Evolutionary conservation across 805 yeast genomes (phyloP).

Genomic region (Starmerella bacillaris): DNA sequence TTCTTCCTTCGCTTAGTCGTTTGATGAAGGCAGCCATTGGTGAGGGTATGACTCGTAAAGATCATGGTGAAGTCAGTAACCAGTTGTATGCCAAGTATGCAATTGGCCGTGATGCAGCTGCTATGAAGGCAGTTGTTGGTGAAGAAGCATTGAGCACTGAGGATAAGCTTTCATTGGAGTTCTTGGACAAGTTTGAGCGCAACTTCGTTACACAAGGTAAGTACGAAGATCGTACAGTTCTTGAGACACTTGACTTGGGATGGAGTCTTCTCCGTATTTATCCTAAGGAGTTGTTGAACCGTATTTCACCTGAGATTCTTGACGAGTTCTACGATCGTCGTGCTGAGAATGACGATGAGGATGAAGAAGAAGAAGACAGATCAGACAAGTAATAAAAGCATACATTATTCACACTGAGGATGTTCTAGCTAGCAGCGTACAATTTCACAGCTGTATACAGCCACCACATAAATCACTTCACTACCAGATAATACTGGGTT

Average conservation of each 20-base stretch:
- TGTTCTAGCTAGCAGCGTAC: neutral
- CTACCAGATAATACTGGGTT: neutral
- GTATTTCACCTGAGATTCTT: conserved; percentile 93
- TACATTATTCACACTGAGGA: neutral
- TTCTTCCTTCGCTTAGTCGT: conserved; percentile 90
- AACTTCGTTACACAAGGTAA: conserved; percentile 92
- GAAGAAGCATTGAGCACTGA: conserved; percentile 97
- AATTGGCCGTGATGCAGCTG: conserved; percentile 99
- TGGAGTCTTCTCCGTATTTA: conserved; percentile 96
- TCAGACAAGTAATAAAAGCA: conserved; percentile 10
- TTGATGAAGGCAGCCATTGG: conserved; percentile 99
- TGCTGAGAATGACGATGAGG: conserved; percentile 29
- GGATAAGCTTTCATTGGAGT: conserved; percentile 92
- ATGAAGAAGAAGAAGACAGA: conserved; percentile 25
- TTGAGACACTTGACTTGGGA: conserved; percentile 92
- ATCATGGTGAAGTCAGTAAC: conserved; percentile 98
- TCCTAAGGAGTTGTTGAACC: conserved; percentile 96
- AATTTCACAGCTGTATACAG: neutral
- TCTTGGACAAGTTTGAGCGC: conserved; percentile 93
- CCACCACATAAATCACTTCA: neutral
- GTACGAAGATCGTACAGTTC: conserved; percentile 84
- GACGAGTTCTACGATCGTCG: conserved; percentile 72
- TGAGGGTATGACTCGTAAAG: conserved; percentile 99
- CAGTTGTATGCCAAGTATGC: conserved; percentile 98
- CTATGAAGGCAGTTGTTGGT: conserved; percentile 99